phyloP scores from a whole-genome alignment of 768 basidiomycete species.

The Lentinula boryana region DNA sequence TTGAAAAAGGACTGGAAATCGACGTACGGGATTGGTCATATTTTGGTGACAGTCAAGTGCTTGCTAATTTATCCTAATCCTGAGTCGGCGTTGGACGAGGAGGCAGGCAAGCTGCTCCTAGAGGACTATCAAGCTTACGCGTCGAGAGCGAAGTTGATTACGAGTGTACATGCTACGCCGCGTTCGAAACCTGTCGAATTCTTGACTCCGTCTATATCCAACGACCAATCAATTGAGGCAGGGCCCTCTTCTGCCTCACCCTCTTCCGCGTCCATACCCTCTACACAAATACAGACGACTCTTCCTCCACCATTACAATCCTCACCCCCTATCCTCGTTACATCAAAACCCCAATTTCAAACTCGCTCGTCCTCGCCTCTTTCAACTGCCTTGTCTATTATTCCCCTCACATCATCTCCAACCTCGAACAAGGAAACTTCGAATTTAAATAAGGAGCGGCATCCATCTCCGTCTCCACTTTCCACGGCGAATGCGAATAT shows the following conservation, averaged over 20 bases:
- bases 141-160: slow-evolving; percentile 81
- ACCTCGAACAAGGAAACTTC: slow-evolving; percentile 28
- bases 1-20: slow-evolving; percentile 97
- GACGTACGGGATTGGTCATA: slow-evolving; percentile 85
- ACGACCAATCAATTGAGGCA: background rate
- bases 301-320: slow-evolving; percentile 22
- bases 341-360: slow-evolving; percentile 16
- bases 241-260: slow-evolving; percentile 6
- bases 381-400: slow-evolving; percentile 37
- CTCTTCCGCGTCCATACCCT: slow-evolving; percentile 18
- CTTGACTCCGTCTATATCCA: slow-evolving; percentile 34
- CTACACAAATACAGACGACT: slow-evolving; percentile 13
- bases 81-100: slow-evolving; percentile 93
- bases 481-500: slow-evolving; percentile 70
- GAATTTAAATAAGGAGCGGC: slow-evolving; percentile 46
- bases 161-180: slow-evolving; percentile 86
- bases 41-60: slow-evolving; percentile 90
- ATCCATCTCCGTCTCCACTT: slow-evolving; percentile 62
- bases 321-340: slow-evolving; percentile 17
- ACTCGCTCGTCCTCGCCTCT: slow-evolving; percentile 39
- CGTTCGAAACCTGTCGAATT: slow-evolving; percentile 71
- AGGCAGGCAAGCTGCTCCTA: slow-evolving; percentile 87
- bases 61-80: slow-evolving; percentile 96
- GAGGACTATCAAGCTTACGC: slow-evolving; percentile 89
- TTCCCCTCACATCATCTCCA: slow-evolving; percentile 34